A percentile compares a stretch with the other conserved stretches of the same genome.
Evolutionary conservation across 257 asterid species (phyloP).

Genomic region (Lithospermum erythrorhizon): DNA sequence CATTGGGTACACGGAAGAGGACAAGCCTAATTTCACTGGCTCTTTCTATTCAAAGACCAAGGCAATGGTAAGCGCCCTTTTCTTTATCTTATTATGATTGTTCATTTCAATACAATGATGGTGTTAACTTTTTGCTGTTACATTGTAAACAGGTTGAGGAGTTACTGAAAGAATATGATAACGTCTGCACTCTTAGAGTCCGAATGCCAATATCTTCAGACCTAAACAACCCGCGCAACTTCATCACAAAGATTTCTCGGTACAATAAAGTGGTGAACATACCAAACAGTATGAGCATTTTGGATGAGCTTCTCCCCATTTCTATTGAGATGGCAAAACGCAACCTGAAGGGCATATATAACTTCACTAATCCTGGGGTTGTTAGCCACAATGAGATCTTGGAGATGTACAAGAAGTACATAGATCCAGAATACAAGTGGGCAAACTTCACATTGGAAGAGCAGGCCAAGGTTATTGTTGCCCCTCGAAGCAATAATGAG

Average conservation of each 20-base stretch:
- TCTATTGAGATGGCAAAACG: slow-evolving; percentile 29
- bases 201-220: slow-evolving; percentile 32
- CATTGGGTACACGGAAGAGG: slow-evolving; percentile 7
- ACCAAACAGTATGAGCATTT: slow-evolving; percentile 23
- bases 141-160: slow-evolving; percentile 19
- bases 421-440: slow-evolving; percentile 15
- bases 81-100: background rate
- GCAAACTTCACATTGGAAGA: slow-evolving; percentile 21
- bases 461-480: slow-evolving; percentile 21
- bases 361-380: slow-evolving; percentile 24
- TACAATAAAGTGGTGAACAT: slow-evolving; percentile 27
- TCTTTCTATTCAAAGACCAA: slow-evolving; percentile 10
- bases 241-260: slow-evolving; percentile 20
- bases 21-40: slow-evolving; percentile 7
- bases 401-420: slow-evolving; percentile 21
- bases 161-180: slow-evolving; percentile 22
- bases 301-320: slow-evolving; percentile 22
- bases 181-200: slow-evolving; percentile 29
- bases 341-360: slow-evolving; percentile 23
- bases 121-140: background rate
- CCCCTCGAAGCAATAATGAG: slow-evolving; percentile 19
- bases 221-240: slow-evolving; percentile 23
- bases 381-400: slow-evolving; percentile 23
- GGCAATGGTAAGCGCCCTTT: slow-evolving; percentile 6
- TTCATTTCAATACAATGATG: background rate